phyloP scores from a whole-genome alignment of 768 basidiomycete genomes.

The Lactarius pseudohatsudake region DNA sequence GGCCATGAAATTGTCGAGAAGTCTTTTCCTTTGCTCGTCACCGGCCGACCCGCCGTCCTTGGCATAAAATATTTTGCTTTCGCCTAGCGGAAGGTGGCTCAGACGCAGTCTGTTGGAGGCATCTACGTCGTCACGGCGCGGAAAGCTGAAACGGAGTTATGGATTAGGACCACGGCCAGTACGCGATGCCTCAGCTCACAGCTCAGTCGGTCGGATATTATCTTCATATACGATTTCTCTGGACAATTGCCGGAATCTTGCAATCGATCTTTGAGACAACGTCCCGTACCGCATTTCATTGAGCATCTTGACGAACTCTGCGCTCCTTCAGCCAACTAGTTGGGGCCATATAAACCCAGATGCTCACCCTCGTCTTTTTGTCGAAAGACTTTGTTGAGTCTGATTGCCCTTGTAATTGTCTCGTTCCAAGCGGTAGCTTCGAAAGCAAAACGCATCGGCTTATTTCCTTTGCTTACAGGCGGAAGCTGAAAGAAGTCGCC shows the following conservation, averaged over 20 bases:
- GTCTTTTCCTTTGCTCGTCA: conserved; percentile 61
- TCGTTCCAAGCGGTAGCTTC: conserved; percentile 80
- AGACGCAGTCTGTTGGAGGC: conserved; percentile 75
- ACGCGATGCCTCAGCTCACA: conserved; percentile 50
- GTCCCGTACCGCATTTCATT: conserved; percentile 97
- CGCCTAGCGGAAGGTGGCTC: conserved; percentile 48
- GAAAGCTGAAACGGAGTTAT: conserved; percentile 58
- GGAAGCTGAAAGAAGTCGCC: conserved; percentile 99
- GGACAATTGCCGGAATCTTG: conserved; percentile 67
- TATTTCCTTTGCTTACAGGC: conserved; percentile 71
- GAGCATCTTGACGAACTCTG: conserved; percentile 93
- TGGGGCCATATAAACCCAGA: conserved; percentile 4
- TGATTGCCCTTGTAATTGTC: conserved; percentile 78
- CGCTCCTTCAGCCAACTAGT: conserved; percentile 14
- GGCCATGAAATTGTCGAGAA: conserved; percentile 92
- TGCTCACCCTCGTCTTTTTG: conserved; percentile 84
- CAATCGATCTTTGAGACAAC: conserved; percentile 62
- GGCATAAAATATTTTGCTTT: conserved; percentile 54
- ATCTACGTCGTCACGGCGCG: conserved; percentile 90
- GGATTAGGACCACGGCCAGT: not conserved
- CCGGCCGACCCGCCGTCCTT: conserved; percentile 62
- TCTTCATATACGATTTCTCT: conserved; percentile 75
- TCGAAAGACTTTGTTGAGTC: conserved; percentile 92
- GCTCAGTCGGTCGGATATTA: conserved; percentile 84
- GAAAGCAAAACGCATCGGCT: conserved; percentile 81